phyloP scores from a whole-genome alignment of 352 stramenopile genomes.

The Phytophthora chlamydospora region DNA sequence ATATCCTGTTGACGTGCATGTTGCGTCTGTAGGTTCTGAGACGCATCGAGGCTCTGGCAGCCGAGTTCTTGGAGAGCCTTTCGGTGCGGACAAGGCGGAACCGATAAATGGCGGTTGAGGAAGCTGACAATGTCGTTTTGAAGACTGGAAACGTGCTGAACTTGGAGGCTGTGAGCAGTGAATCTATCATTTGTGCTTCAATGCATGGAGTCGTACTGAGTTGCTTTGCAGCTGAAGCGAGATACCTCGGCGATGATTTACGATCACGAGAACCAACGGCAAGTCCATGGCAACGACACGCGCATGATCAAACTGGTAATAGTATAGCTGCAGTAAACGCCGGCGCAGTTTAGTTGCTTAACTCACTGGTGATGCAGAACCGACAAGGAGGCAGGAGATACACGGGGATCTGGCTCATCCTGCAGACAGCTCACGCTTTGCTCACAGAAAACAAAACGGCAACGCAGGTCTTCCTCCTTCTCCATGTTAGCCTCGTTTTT shows the following conservation, averaged over 20 bases:
- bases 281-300: slow-evolving; percentile 65
- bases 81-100: slow-evolving; percentile 29
- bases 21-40: slow-evolving; percentile 46
- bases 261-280: slow-evolving; percentile 53
- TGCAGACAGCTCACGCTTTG: slow-evolving; percentile 78
- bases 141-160: slow-evolving; percentile 58
- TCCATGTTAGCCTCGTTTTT: not conserved
- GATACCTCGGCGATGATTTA: slow-evolving; percentile 61
- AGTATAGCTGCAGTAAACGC: not conserved
- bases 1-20: not conserved
- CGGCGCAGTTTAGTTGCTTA: not conserved
- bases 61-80: slow-evolving; percentile 62
- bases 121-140: not conserved
- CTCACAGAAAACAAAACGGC: slow-evolving; percentile 80
- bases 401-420: slow-evolving; percentile 81
- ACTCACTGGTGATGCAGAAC: slow-evolving; percentile 42
- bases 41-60: slow-evolving; percentile 62
- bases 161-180: slow-evolving; percentile 56
- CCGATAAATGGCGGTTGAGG: not conserved
- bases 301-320: slow-evolving; percentile 66
- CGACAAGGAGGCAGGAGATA: slow-evolving; percentile 76
- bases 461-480: slow-evolving; percentile 59
- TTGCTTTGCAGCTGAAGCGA: slow-evolving; percentile 58
- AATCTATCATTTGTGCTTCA: not conserved
- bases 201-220: slow-evolving; percentile 2